Base-by-base conservation (phyloP, 305 asterid genomes). In the Rubia peregrina region DNA sequence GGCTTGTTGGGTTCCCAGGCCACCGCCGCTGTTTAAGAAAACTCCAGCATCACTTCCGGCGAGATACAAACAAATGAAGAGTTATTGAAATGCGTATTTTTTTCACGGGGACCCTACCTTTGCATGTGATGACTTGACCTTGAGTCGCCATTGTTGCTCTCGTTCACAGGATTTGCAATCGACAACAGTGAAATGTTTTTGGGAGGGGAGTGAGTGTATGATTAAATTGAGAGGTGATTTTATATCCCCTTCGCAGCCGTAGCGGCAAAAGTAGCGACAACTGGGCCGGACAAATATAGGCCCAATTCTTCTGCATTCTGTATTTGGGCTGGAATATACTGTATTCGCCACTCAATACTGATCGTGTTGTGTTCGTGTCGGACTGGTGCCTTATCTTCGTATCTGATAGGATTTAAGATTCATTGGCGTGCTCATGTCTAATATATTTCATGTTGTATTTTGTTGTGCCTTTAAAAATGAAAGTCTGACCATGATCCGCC, bases 1-100 rank as follows among this genome's bases (percentile, higher is more conserved):
- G 99, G 97, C 81, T 95, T 95, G 68, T 90, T 89, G 86, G 99
- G 91, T 87, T 95, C 99, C 98, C 98, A 95, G 84, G 99, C 97
- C 90, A 95, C 99, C 89, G 99, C 98, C 65, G 98, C 99, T 90
- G 42, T 71, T 48, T 16, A 67, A 57, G 68, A 12, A 53, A 74
- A 49, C 44, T 9, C 11, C 68, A 61, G 36, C 70, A 62, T 71
- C 74, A 65, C 30, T 74, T 73, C 67, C 38, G 38, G 17, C 38
- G 38, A 11, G 40, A 60, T 26, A 26, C 38, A 19, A 17, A 3
- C 33, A 59, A 7, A n/a, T 17, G 14, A 38, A 10, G 3, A 16
- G 49, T 63, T 49, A 2, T 6, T 56, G 57, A 46, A 21, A 11
- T 53, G 44, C 16, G 36, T 16, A 3, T 6, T 51, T 51, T 40